Evolutionary conservation across 345 rosid species (phyloP).

Genomic region (Citropsis articulata): DNA sequence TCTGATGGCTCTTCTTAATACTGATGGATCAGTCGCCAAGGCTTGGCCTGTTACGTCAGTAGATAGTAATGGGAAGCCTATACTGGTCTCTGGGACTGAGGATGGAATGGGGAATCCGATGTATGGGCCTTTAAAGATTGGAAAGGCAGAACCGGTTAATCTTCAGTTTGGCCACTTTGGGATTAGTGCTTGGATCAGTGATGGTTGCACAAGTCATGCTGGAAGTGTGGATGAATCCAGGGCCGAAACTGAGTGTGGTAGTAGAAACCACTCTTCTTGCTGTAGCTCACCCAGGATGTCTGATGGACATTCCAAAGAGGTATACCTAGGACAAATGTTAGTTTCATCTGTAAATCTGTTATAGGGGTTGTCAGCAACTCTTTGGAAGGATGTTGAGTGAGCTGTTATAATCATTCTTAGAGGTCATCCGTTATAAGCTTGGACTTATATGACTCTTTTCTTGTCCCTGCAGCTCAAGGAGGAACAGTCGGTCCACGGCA

Average conservation of each 20-base stretch:
- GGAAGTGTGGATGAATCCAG: conserved; percentile 88
- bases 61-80: conserved; percentile 50
- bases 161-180: conserved; percentile 96
- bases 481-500: conserved; percentile 86
- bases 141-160: conserved; percentile 90
- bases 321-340: conserved; percentile 18
- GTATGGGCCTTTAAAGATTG: conserved; percentile 75
- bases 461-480: conserved; percentile 64
- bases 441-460: conserved; percentile 3
- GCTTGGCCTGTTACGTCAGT: conserved; percentile 86
- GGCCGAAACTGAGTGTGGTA: conserved; percentile 79
- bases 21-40: conserved; percentile 89
- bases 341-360: not conserved
- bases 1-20: conserved; percentile 95
- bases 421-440: not conserved
- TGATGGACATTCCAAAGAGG: conserved; percentile 94
- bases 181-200: conserved; percentile 98
- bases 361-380: not conserved
- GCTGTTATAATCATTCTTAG: not conserved
- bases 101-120: conserved; percentile 57
- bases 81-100: conserved; percentile 36
- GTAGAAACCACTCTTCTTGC: conserved; percentile 82
- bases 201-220: conserved; percentile 87
- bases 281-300: conserved; percentile 95
- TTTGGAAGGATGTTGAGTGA: not conserved